Evolutionary conservation across 768 basidiomycete species (phyloP).

Genomic region (Mycena leptocephala): DNA sequence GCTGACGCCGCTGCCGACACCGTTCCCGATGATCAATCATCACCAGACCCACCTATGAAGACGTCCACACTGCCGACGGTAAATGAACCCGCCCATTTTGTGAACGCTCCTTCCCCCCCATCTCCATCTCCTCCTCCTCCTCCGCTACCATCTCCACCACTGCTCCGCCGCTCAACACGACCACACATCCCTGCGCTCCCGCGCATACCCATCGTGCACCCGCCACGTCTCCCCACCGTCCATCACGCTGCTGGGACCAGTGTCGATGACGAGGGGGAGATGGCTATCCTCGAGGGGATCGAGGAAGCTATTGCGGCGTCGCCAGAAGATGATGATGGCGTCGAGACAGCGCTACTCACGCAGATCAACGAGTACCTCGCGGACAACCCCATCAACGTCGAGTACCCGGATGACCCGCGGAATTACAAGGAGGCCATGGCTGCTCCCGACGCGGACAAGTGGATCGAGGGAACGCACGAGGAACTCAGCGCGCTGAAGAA

Average conservation of each 20-base stretch:
- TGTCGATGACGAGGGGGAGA: background rate
- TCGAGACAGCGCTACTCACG: too few relatives aligned
- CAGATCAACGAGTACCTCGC: background rate
- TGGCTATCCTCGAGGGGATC: background rate
- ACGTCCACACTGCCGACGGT: background rate
- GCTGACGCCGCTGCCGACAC: background rate
- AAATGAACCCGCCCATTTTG: too few relatives aligned
- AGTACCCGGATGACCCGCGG: background rate
- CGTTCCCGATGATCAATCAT: background rate
- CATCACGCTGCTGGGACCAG: rapidly evolving
- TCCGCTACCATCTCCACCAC: too few relatives aligned
- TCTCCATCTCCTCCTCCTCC: background rate
- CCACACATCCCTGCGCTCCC: too few relatives aligned
- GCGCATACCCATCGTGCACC: too few relatives aligned
- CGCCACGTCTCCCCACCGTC: background rate
- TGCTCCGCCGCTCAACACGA: too few relatives aligned
- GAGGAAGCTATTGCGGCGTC: background rate
- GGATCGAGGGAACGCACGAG: slow-evolving; percentile 37
- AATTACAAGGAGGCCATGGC: slow-evolving; percentile 1
- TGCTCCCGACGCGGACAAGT: slow-evolving; percentile 22
- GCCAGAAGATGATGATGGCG: too few relatives aligned
- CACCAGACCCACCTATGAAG: too few relatives aligned
- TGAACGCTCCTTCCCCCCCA: too few relatives aligned
- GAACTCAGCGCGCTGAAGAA: slow-evolving; percentile 45
- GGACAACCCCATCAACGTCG: background rate